Base-by-base conservation (phyloP, 2,329 filamentous ascomycete species). In the Aspergillus japonicus region DNA sequence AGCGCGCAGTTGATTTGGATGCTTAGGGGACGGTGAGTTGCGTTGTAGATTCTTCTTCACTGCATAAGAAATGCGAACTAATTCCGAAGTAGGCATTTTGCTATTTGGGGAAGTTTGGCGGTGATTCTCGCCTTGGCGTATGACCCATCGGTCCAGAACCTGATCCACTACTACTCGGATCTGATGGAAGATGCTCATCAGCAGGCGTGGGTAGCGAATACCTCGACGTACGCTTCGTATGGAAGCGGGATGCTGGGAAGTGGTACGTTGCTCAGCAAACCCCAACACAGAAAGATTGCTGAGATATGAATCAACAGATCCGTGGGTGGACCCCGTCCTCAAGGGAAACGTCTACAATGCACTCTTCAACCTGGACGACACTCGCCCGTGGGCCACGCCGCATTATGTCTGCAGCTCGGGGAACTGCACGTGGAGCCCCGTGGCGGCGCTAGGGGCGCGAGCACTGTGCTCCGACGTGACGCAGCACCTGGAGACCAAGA, bases 51-150 rank as follows among this genome's bases (percentile, higher is more conserved):
- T 19, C 3, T 23, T 1, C 3, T 21, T 5, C 21, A 2, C 47
- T 21, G 6, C 21, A 23, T 10, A 48, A n/a, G 47, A 21, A 6
- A 6, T 1, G 4, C 4, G 47, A 23, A 11, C 47, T 39, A 47
- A 23, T 11, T 19, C 7, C n/a, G 16, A 14, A 2, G 4, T 42
- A 66, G 64, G 31, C 61, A 63, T 39, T 66, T 65, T 47, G 62
- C 62, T 4, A 54, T 47, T 21, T 49, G 55, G 5, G 54, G 61
- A 14, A 56, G 59, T 23, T 50, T 59, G 26, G 24, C 35, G 26
- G 54, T 59, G 29, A 2, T 49, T 6, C 47, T 14, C 21, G 42
- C 29, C 87, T 58, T 62, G 47, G 59, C 50, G 21, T 29, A 35
- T 14, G 8, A 24, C 26, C n/a, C 31, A 33, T 44, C 31, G 53